These are phyloP conservation scores for Noccaea bulbosa DNA, from an alignment of 345 rosid genomes.

Conservation along the genomic window DNA sequence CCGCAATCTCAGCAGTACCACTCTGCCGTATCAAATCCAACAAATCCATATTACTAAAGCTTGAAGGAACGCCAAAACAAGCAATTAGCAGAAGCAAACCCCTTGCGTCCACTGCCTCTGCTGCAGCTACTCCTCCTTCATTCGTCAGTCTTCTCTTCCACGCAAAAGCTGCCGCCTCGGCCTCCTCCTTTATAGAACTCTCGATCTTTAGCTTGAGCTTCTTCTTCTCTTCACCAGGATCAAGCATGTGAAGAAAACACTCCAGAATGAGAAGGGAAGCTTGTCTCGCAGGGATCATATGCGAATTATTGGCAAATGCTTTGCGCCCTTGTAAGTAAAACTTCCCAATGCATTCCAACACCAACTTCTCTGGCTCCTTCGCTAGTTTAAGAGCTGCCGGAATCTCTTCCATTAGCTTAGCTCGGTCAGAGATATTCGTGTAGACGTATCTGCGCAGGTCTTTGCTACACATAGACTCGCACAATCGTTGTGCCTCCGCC, in stretches of 20 bases:
- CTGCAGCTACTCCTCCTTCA: conserved; percentile 66
- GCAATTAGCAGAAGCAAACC: conserved; percentile 72
- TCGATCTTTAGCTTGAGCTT: conserved; percentile 27
- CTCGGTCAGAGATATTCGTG: conserved; percentile 43
- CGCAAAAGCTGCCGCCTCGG: conserved; percentile 53
- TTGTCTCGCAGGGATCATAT: conserved; percentile 53
- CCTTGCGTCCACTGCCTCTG: conserved; percentile 60
- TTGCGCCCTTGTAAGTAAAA: conserved; percentile 63
- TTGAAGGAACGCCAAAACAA: conserved; percentile 66
- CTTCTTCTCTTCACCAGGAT: conserved; percentile 17
- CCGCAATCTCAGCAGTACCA: conserved; percentile 48
- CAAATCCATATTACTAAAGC: conserved; percentile 55
- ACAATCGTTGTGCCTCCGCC: conserved; percentile 39
- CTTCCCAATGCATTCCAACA: conserved; percentile 71
- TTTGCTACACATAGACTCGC: conserved; percentile 55
- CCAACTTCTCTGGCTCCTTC: conserved; percentile 64
- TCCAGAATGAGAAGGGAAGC: conserved; percentile 66
- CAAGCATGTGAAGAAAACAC: conserved; percentile 50
- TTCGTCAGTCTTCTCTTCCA: conserved; percentile 69
- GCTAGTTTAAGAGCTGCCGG: conserved; percentile 61
- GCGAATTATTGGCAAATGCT: conserved; percentile 56
- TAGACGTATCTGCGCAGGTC: conserved; percentile 59
- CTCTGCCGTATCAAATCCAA: conserved; percentile 57
- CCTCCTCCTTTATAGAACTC: conserved; percentile 46
- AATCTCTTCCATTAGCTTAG: conserved; percentile 55